Base-by-base conservation (phyloP, 1,284 basidiomycete species). In the Puccinia brachypodii region DNA sequence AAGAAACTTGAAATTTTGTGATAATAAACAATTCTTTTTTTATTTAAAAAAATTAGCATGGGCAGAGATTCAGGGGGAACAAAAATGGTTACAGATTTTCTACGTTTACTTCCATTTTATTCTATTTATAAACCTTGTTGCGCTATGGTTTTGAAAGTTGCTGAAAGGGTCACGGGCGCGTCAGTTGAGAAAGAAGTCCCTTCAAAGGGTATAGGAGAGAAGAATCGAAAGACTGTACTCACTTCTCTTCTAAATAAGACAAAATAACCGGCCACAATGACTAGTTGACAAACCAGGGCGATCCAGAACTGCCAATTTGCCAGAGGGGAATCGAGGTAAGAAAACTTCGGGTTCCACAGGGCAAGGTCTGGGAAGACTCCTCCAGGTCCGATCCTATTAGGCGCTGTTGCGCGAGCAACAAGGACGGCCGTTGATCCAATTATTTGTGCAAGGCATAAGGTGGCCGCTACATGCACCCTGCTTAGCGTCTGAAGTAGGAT, bases 401-500 rank as follows among this genome's bases (percentile, higher is more conserved):
- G 92, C 38, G 93, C 92, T n/a, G 93, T 94, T 31, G 92, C 93
- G 58, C 93, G 92, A 36, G 93, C 93, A 74, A 94, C 87, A 91
- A 94, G 94, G 68, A 94, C 93, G 87, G 92, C 92, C 33, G 93
- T 87, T 7, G 87, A 87, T 81, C 88, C 88, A 64, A 88, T 82
- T 47, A 87, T 84, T 83, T 96, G 94, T 2, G 94, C 91, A 82
- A 94, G 92, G 13, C 92, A 94, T 62, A 96, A 89, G 7, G 94
- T 96, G 2, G 93, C 94, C 84, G 94, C 95, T 42, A 96, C 94
- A 85, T 96, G 94, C 28, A 96, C 89, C 84, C 94, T 92, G 25
- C 94, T 96, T 19, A 96, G 88, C 9, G 94, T 96, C 90, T 95
- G 94, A 28, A 96, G 91, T 22, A 96, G 89, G 85, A 96, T 96